Evolutionary conservation across 1,284 basidiomycete genomes (phyloP), one percentile per base, ranked within the genome.

Genomic region (Butyriboletus appendiculatus): DNA sequence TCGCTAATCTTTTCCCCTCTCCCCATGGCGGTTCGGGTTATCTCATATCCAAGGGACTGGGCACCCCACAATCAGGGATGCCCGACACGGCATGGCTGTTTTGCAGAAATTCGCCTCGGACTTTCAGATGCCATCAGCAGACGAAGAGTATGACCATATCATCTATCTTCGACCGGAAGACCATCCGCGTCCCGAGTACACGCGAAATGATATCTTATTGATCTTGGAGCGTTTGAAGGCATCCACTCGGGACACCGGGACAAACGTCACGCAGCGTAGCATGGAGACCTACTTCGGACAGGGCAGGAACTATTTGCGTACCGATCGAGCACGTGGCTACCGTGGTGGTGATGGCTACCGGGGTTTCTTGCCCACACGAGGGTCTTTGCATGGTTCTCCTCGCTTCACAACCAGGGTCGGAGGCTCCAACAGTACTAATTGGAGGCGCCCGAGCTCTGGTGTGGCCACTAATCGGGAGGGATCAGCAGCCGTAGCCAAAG

Each of bases 21-120:
- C 45, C 40, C 15, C 33, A 35, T 24, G 52, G 42, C 30, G 32
- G 14, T 14, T 33, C 32, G 32, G 47, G 48, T 44, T 48, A 47
- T 57, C 45, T 52, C 52, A 41, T 47, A 45, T 47, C 37, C 28
- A 41, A 90, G 88, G 88, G 58, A 77, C 75, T 40, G 75, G 71
- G 48, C 88, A 89, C 70, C 88, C 88, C 47, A 90, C 88, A 52
- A 89, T 90, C 66, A 81, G 73, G 56, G 75, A 68, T 59, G 74
- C 78, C 43, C 77, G 80, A 62, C 73, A 81, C 40, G 87, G 81
- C 9, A 63, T 86, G 53, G 68, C 73, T 22, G 70, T 89, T 16
- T 75, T 90, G 52, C 74, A 78, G 53, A 80, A 80, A 48, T 88
- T 90, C 68, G 77, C 78, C 51, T 74, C 76, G 47, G 79, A 82